These are phyloP conservation scores for Cercospora brassicicola DNA, from an alignment of 2,329 filamentous ascomycete genomes.

Conservation along the genomic window DNA sequence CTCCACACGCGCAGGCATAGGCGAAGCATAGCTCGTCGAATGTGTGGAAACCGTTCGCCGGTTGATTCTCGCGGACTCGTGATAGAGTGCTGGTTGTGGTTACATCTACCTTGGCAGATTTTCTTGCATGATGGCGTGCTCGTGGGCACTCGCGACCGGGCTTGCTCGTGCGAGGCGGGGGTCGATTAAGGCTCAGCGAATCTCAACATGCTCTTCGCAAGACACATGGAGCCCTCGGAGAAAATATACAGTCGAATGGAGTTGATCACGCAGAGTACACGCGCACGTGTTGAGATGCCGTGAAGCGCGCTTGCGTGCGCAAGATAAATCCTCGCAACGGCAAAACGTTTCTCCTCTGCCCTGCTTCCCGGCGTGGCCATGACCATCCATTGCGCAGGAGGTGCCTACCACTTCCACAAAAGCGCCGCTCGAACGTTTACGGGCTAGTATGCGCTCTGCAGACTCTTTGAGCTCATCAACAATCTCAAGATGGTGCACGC, in stretches of 20 bases:
- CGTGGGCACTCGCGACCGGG: background rate
- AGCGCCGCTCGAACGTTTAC: background rate
- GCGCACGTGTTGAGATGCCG: background rate
- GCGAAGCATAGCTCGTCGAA: conserved; percentile 3
- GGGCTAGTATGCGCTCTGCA: background rate
- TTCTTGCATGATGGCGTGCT: conserved; percentile 7
- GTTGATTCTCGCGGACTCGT: background rate
- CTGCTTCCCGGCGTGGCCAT: background rate
- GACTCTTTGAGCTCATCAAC: background rate
- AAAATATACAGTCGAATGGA: background rate
- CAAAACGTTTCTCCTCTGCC: background rate
- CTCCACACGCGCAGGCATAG: conserved; percentile 3
- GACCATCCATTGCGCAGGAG: background rate
- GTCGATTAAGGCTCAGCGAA: background rate
- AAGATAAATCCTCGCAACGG: background rate
- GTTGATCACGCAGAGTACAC: background rate
- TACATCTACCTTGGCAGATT: background rate
- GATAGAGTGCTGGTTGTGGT: background rate
- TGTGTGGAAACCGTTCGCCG: background rate
- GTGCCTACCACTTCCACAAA: background rate
- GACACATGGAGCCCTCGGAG: background rate
- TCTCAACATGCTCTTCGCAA: background rate
- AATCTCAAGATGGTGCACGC: background rate
- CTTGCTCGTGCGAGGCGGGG: background rate
- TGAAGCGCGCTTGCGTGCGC: background rate